Evolutionary conservation across 202 grass and related monocot genomes (phyloP).

Genomic region (Setaria italica): DNA sequence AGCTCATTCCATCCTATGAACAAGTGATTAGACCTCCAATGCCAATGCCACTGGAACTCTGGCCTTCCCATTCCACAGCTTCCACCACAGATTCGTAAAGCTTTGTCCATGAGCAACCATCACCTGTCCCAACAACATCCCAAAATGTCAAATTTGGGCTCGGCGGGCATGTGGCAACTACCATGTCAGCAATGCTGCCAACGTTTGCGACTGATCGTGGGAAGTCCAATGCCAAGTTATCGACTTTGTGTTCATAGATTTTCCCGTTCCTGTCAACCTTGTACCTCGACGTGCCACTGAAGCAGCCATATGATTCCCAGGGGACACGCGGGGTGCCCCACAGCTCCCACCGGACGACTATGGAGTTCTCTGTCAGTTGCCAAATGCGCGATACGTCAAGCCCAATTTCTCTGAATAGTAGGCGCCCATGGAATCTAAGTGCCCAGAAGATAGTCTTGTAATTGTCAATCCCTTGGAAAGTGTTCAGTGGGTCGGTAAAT

Average conservation of each 20-base stretch:
- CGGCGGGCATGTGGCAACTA: constrained; percentile 60
- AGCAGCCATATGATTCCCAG: constrained; percentile 87
- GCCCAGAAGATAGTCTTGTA: constrained; percentile 95
- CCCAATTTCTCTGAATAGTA: constrained; percentile 79
- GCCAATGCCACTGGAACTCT: constrained; percentile 35
- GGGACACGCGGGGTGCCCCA: constrained; percentile 82
- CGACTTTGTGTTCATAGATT: constrained; percentile 96
- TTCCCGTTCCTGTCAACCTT: constrained; percentile 89
- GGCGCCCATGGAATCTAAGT: constrained; percentile 80
- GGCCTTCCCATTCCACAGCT: constrained; percentile 59
- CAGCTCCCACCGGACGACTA: constrained; percentile 92
- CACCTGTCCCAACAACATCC: constrained; percentile 46
- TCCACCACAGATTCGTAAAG: constrained; percentile 80
- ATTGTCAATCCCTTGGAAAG: constrained; percentile 88
- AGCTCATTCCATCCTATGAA: constrained; percentile 61
- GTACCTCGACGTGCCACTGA: constrained; percentile 91
- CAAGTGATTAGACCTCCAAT: constrained; percentile 73
- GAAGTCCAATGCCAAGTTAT: constrained; percentile 93
- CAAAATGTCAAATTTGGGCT: constrained; percentile 79
- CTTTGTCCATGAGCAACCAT: constrained; percentile 79
- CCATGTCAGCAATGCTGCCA: constrained; percentile 73
- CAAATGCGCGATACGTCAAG: constrained; percentile 83
- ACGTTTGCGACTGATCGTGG: constrained; percentile 59
- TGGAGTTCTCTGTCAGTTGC: constrained; percentile 86
- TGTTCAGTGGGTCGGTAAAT: constrained; percentile 82